Conservation (phyloP, 2,329 filamentous ascomycete genomes). For the Amesomyces nigricolor region DNA sequence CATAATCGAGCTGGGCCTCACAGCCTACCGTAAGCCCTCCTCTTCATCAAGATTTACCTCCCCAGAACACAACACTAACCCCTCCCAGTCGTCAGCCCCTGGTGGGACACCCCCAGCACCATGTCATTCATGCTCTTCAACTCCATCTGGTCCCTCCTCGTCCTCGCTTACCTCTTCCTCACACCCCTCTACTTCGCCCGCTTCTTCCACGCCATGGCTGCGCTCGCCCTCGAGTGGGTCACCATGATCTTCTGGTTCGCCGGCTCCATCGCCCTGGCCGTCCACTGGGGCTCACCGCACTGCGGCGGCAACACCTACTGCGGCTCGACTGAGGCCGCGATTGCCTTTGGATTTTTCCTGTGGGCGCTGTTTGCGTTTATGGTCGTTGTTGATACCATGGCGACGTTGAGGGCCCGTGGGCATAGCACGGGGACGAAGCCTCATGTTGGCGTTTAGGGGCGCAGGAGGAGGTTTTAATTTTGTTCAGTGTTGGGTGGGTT, state of each 20-base stretch:
- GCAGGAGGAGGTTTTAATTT: too few species aligned
- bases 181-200: slow-evolving; percentile 57
- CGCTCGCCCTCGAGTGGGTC: slow-evolving; percentile 62
- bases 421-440: slow-evolving; percentile 13
- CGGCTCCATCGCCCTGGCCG: slow-evolving; percentile 72
- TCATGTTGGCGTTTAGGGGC: slow-evolving; percentile 11
- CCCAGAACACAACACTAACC: slow-evolving; percentile 4
- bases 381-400: slow-evolving; percentile 18
- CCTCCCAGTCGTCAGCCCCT: slow-evolving; percentile 48
- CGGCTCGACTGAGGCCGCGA: slow-evolving; percentile 54
- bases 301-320: slow-evolving; percentile 52
- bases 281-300: slow-evolving; percentile 50
- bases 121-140: slow-evolving; percentile 78
- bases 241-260: slow-evolving; percentile 89
- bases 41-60: slow-evolving; percentile 6
- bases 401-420: slow-evolving; percentile 6
- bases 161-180: slow-evolving; percentile 64
- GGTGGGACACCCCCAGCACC: slow-evolving; percentile 43
- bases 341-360: slow-evolving; percentile 52
- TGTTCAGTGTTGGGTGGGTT: not conserved
- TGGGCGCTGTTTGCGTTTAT: slow-evolving; percentile 22
- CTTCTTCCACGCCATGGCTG: slow-evolving; percentile 57
- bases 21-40: slow-evolving; percentile 56
- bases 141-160: slow-evolving; percentile 68
- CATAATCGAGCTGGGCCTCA: slow-evolving; percentile 69